These are phyloP conservation scores for Hypoxylon sp. DNA, from an alignment of 2,329 filamentous ascomycete species.

Conservation along the genomic window DNA sequence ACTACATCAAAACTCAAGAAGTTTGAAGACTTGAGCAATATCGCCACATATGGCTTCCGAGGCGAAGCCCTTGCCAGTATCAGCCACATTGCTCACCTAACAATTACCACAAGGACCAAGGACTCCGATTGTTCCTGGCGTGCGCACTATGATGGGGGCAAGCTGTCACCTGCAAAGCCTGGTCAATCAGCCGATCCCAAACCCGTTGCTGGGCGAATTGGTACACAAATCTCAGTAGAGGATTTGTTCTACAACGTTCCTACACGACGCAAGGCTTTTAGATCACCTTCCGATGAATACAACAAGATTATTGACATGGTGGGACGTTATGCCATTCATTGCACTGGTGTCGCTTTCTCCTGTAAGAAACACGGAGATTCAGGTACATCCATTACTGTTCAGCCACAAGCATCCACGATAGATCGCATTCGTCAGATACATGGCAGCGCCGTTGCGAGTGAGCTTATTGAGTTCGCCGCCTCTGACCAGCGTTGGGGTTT, in stretches of 20 bases:
- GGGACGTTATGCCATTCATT: conserved; percentile 93
- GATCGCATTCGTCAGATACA: conserved; percentile 95
- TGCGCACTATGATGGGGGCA: conserved; percentile 88
- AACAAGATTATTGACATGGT: conserved; percentile 98
- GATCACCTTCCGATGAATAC: conserved; percentile 93
- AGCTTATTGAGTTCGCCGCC: conserved; percentile 82
- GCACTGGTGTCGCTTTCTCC: conserved; percentile 90
- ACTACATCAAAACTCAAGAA: conserved; percentile 95
- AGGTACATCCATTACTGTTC: conserved; percentile 84
- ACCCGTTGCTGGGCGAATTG: conserved; percentile 86
- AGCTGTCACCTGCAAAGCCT: conserved; percentile 85
- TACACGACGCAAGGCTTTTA: conserved; percentile 88
- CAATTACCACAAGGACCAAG: conserved; percentile 93
- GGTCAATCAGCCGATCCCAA: conserved; percentile 90
- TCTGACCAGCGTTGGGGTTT: conserved; percentile 87
- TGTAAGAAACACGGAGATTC: conserved; percentile 97
- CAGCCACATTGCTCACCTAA: conserved; percentile 96
- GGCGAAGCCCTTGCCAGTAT: conserved; percentile 97
- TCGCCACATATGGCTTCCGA: conserved; percentile 97
- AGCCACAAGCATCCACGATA: conserved; percentile 77
- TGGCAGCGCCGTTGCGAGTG: conserved; percentile 86
- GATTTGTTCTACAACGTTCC: conserved; percentile 98
- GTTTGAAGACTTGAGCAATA: conserved; percentile 92
- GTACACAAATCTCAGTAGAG: conserved; percentile 96
- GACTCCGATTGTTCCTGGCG: conserved; percentile 91